Conservation (phyloP, 192 early-diverging fungal genomes). For the Mortierella alpina region DNA sequence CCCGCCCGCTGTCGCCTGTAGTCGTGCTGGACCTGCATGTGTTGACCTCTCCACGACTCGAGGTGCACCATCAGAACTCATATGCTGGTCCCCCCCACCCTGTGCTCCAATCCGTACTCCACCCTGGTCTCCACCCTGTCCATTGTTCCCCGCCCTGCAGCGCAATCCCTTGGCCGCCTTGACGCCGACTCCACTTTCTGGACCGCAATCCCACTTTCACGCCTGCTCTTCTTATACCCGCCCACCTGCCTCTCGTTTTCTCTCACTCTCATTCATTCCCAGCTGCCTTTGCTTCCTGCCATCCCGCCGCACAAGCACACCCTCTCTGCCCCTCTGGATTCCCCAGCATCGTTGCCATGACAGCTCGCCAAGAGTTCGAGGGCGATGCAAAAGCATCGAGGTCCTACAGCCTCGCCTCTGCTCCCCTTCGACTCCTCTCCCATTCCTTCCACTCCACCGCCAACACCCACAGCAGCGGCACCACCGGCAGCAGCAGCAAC, state of each 20-base stretch:
- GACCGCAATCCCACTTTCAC: too few relatives aligned
- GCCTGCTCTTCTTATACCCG: too few relatives aligned
- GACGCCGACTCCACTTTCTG: too few relatives aligned
- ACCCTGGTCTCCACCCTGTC: neutral
- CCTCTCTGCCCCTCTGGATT: neutral
- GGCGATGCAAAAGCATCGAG: conserved; percentile 34
- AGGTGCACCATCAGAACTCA: conserved; percentile 43
- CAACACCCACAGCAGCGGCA: conserved; percentile 25
- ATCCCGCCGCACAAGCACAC: too few relatives aligned
- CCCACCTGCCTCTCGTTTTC: neutral
- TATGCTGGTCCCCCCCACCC: conserved; percentile 4
- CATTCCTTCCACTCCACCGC: conserved; percentile 53
- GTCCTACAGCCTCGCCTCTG: conserved; percentile 42
- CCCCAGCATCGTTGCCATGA: conserved; percentile 22
- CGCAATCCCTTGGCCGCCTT: neutral
- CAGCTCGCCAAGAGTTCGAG: conserved; percentile 39
- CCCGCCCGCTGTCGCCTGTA: conserved; percentile 4
- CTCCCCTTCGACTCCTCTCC: conserved; percentile 43
- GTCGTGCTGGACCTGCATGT: conserved; percentile 30
- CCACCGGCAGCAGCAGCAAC: conserved; percentile 5
- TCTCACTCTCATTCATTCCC: neutral
- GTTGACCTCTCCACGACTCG: conserved; percentile 44
- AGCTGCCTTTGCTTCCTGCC: neutral
- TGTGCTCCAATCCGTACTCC: neutral
- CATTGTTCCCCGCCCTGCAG: neutral